Evolutionary conservation across 352 stramenopile species (phyloP).

Genomic region (Globisporangium middletonii): DNA sequence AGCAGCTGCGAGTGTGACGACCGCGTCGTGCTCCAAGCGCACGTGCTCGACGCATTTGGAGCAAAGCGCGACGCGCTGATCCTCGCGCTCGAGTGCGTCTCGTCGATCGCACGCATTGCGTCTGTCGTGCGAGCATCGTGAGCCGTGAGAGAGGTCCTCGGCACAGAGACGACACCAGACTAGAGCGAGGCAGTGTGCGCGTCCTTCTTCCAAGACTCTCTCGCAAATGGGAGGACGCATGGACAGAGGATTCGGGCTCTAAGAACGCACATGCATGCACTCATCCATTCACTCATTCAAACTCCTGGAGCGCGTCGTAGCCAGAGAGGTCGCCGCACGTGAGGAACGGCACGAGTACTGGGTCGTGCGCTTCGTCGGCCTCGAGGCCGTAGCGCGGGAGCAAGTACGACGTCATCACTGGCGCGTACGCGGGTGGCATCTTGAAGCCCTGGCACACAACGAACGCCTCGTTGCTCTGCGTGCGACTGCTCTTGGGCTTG

Average conservation of each 20-base stretch:
- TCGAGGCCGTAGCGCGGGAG: slow-evolving; percentile 57
- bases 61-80: slow-evolving; percentile 37
- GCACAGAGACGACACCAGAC: neutral
- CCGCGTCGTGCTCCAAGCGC: slow-evolving; percentile 22
- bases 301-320: slow-evolving; percentile 75
- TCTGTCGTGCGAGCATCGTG: slow-evolving; percentile 31
- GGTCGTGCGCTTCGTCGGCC: slow-evolving; percentile 40
- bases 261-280: neutral
- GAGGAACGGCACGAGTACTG: slow-evolving; percentile 85
- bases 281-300: slow-evolving; percentile 22
- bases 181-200: too few species aligned
- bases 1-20: slow-evolving; percentile 7
- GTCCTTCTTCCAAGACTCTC: slow-evolving; percentile 1
- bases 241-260: too few species aligned
- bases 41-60: slow-evolving; percentile 35
- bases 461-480: slow-evolving; percentile 95
- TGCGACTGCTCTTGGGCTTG: slow-evolving; percentile 96
- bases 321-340: slow-evolving; percentile 91
- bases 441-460: slow-evolving; percentile 95
- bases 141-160: too few species aligned
- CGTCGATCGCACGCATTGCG: slow-evolving; percentile 28
- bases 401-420: slow-evolving; percentile 84
- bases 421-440: slow-evolving; percentile 67
- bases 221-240: too few species aligned
- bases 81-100: slow-evolving; percentile 37